Percentiles rank a stretch among this genome's conserved stretches.
Conservation (phyloP, 495 filamentous ascomycete species). For the Tuber microsphaerosporum region DNA sequence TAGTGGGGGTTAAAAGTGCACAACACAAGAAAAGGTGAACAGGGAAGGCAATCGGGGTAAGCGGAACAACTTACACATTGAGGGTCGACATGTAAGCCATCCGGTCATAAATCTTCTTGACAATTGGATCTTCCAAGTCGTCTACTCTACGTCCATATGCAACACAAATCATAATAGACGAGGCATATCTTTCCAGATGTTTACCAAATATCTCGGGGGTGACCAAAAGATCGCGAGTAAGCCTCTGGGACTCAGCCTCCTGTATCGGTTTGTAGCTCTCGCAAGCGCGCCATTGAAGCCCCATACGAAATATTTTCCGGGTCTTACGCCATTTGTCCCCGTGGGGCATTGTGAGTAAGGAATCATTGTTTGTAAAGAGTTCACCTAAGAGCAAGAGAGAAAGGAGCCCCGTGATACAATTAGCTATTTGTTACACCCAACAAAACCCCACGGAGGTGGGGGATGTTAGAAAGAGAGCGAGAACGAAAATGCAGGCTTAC, state of each 20-base stretch:
- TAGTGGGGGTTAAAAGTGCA: neutral
- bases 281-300: constrained; percentile 23
- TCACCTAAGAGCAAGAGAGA: constrained; percentile 25
- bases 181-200: constrained; percentile 59
- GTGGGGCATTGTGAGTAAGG: constrained; percentile 47
- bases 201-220: constrained; percentile 52
- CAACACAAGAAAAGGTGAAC: neutral
- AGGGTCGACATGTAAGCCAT: constrained; percentile 56
- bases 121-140: constrained; percentile 49
- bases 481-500: constrained; percentile 48
- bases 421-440: constrained; percentile 39
- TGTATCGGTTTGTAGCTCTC: constrained; percentile 45
- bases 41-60: constrained; percentile 1
- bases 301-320: constrained; percentile 42
- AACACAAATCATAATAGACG: constrained; percentile 58
- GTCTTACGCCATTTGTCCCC: constrained; percentile 45
- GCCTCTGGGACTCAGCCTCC: constrained; percentile 47
- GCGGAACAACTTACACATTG: constrained; percentile 46
- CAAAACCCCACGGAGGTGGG: constrained; percentile 46
- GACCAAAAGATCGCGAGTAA: constrained; percentile 50
- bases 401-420: neutral
- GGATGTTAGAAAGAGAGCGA: constrained; percentile 47
- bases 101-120: constrained; percentile 51
- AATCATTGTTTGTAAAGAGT: constrained; percentile 38
- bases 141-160: constrained; percentile 58